A percentile compares a stretch with the other conserved stretches of the same genome.
Conservation (phyloP, 371 early-diverging fungal genomes). For the Mortierella sp. region DNA sequence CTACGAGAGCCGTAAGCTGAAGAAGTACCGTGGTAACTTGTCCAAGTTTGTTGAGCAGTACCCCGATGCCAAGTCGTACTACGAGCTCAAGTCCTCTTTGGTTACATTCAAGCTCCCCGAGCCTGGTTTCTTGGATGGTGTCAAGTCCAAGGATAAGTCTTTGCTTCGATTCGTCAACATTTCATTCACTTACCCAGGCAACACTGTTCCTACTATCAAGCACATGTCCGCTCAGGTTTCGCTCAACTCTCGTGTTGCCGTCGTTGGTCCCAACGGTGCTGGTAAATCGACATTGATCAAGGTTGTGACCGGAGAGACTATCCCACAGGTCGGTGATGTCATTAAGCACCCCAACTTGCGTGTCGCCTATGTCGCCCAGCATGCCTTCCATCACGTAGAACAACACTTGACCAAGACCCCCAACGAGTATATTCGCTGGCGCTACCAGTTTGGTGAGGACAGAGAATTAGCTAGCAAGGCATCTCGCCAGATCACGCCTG, state of each 20-base stretch:
- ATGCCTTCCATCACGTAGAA: slow-evolving; percentile 84
- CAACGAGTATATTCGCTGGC: slow-evolving; percentile 80
- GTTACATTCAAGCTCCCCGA: slow-evolving; percentile 76
- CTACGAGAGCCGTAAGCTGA: slow-evolving; percentile 81
- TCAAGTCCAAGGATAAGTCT: slow-evolving; percentile 81
- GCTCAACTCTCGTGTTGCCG: slow-evolving; percentile 76
- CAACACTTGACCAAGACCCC: slow-evolving; percentile 76
- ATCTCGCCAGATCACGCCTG: slow-evolving; percentile 70
- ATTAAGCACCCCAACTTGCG: slow-evolving; percentile 82
- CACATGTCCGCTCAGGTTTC: slow-evolving; percentile 75
- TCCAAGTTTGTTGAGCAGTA: slow-evolving; percentile 85
- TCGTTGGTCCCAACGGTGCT: slow-evolving; percentile 74
- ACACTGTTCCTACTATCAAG: slow-evolving; percentile 63
- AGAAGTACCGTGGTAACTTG: slow-evolving; percentile 87
- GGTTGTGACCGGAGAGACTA: slow-evolving; percentile 83
- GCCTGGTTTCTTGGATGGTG: slow-evolving; percentile 80
- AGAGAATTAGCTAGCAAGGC: slow-evolving; percentile 75
- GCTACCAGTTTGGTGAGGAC: slow-evolving; percentile 78
- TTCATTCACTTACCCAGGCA: slow-evolving; percentile 78
- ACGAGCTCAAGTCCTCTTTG: slow-evolving; percentile 71
- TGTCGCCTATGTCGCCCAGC: slow-evolving; percentile 85
- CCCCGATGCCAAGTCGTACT: slow-evolving; percentile 85
- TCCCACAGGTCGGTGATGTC: slow-evolving; percentile 71
- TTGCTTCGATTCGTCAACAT: slow-evolving; percentile 75
- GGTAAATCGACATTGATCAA: slow-evolving; percentile 89